Conservation (phyloP, 1,284 basidiomycete genomes). For the Neolentinus lepideus region DNA sequence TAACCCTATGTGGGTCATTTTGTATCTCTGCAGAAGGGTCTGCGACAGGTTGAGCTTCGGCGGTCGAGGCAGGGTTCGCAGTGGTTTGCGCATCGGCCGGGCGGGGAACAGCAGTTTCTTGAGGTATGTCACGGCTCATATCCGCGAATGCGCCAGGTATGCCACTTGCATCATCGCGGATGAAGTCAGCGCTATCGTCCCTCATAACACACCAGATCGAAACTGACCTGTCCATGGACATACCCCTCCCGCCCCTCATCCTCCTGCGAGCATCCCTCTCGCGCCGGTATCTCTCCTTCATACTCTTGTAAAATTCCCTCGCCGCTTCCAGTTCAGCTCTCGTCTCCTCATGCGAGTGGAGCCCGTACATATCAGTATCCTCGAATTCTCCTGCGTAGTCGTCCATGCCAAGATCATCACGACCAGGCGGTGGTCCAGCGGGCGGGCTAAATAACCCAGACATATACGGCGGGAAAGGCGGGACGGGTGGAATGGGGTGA, state of each 20-base stretch:
- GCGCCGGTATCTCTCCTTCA: slow-evolving; percentile 60
- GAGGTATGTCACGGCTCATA: too few species aligned
- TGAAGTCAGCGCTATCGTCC: too few species aligned
- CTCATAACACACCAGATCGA: not conserved
- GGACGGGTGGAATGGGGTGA: not conserved
- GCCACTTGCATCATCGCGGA: too few species aligned
- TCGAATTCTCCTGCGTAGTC: not conserved
- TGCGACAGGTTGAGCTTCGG: not conserved
- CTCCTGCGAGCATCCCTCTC: slow-evolving; percentile 46
- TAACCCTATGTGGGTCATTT: not conserved
- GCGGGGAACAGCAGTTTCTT: too few species aligned
- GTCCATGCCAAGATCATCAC: not conserved
- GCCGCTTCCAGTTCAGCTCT: slow-evolving; percentile 60
- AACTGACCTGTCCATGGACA: slow-evolving; percentile 25
- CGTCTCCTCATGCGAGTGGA: slow-evolving; percentile 27
- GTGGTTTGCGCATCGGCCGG: too few species aligned
- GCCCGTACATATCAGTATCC: not conserved
- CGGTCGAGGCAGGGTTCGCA: not conserved
- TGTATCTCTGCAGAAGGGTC: not conserved
- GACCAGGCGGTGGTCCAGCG: not conserved
- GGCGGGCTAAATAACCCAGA: not conserved
- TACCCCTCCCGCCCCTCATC: slow-evolving; percentile 24
- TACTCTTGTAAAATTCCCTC: slow-evolving; percentile 55
- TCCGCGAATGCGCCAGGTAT: too few species aligned
- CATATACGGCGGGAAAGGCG: not conserved